Percentiles rank a stretch among this genome's conserved stretches.
phyloP scores from a whole-genome alignment of 371 early-diverging fungal genomes.

The Polyrhizophydium stewartii region DNA sequence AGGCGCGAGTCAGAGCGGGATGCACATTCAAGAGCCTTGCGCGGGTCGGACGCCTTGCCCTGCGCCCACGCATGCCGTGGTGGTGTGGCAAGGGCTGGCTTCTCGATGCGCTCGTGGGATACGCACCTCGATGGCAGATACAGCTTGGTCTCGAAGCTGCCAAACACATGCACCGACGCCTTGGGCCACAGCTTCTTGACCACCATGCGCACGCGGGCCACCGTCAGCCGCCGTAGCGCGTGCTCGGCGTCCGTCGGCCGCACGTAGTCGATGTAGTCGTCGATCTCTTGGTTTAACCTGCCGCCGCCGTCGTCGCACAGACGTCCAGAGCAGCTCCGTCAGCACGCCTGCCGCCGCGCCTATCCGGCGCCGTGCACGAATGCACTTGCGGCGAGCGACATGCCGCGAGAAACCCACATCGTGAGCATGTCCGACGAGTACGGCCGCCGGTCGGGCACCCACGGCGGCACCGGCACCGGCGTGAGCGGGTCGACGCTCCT shows the following conservation, averaged over 20 bases:
- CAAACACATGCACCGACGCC: conserved; percentile 67
- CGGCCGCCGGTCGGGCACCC: conserved; percentile 27
- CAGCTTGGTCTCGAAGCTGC: conserved; percentile 76
- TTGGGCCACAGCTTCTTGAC: conserved; percentile 34
- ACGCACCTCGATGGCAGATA: conserved; percentile 67
- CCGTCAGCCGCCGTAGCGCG: conserved; percentile 61
- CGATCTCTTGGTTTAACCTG: conserved; percentile 65
- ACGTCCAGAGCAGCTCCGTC: too few species aligned
- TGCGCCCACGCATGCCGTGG: too few species aligned
- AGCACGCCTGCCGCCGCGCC: too few species aligned
- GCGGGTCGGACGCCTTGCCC: too few species aligned
- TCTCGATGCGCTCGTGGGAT: too few species aligned
- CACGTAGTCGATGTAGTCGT: conserved; percentile 70
- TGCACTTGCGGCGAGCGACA: too few species aligned
- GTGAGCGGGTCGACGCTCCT: conserved; percentile 21
- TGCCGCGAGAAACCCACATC: conserved; percentile 21
- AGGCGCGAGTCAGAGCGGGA: too few species aligned
- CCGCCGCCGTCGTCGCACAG: too few species aligned
- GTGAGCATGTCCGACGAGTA: conserved; percentile 26
- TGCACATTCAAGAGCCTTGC: too few species aligned
- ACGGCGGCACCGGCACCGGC: conserved; percentile 37
- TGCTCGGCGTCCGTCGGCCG: conserved; percentile 77
- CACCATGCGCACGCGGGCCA: conserved; percentile 53
- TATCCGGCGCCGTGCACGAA: too few species aligned
- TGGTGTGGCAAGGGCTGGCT: too few species aligned